Evolutionary conservation across 108 stramenopile genomes (phyloP).

Genomic region (Skeletonema potamos): DNA sequence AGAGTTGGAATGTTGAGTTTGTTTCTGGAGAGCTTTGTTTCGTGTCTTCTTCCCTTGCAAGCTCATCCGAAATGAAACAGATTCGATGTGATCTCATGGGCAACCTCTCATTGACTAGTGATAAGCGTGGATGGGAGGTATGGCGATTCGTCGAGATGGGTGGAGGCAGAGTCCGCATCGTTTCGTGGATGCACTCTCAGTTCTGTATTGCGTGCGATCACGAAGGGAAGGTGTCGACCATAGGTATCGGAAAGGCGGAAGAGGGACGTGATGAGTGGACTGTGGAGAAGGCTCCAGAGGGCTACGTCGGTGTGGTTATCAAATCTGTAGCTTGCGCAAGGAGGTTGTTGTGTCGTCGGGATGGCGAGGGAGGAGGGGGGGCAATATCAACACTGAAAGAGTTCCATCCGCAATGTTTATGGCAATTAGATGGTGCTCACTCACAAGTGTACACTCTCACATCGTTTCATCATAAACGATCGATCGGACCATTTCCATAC

Average conservation of each 20-base stretch:
- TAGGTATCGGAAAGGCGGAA: constrained; percentile 4
- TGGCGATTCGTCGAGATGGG: constrained; percentile 56
- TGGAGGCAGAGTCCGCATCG: constrained; percentile 31
- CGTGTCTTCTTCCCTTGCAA: constrained; percentile 2
- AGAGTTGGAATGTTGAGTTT: constrained; percentile 31
- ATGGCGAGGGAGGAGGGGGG: background rate
- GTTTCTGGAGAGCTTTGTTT: constrained; percentile 35
- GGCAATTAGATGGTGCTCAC: constrained; percentile 50
- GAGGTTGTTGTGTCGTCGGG: background rate
- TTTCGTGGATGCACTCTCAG: constrained; percentile 47
- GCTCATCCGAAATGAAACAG: background rate
- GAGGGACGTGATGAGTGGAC: constrained; percentile 35
- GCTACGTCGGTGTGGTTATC: constrained; percentile 33
- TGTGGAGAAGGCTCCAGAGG: constrained; percentile 30
- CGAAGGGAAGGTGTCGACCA: constrained; percentile 23
- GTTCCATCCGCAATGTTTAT: constrained; percentile 24
- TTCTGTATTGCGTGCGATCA: constrained; percentile 18
- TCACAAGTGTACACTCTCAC: constrained; percentile 37
- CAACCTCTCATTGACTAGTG: constrained; percentile 20
- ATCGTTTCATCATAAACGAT: constrained; percentile 9
- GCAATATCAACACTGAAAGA: background rate
- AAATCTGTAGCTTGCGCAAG: constrained; percentile 10
- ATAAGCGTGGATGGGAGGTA: constrained; percentile 43
- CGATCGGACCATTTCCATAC: constrained; percentile 43
- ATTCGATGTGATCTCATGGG: constrained; percentile 53